Conservation (phyloP, 2,329 filamentous ascomycete genomes). For the Penicillium sp. region DNA sequence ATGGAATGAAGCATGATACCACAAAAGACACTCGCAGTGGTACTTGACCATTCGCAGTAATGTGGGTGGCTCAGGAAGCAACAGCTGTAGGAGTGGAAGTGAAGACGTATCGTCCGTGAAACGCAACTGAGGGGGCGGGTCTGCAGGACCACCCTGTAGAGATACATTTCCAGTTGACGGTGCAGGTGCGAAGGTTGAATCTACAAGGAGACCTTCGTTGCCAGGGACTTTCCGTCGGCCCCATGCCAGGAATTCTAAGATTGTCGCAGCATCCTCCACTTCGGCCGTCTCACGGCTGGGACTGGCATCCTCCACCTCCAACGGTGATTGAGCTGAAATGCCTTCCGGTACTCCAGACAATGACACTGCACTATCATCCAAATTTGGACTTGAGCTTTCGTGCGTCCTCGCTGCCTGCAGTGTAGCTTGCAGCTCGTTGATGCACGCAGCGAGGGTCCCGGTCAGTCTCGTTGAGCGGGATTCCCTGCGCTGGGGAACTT, state of each 20-base stretch:
- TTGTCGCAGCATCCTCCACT: slow-evolving; percentile 49
- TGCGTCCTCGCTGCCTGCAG: background rate
- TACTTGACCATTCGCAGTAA: background rate
- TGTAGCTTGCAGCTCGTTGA: background rate
- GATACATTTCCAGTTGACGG: background rate
- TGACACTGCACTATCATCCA: background rate
- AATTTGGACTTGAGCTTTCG: background rate
- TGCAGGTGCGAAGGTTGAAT: background rate
- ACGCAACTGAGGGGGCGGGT: background rate
- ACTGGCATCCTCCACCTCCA: background rate
- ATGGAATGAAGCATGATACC: background rate
- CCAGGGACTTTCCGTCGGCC: slow-evolving; percentile 34
- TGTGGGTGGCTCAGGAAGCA: background rate
- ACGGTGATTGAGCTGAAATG: background rate
- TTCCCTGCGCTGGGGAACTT: background rate
- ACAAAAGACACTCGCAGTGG: background rate
- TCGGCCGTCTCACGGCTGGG: slow-evolving; percentile 19
- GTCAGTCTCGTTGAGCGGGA: background rate
- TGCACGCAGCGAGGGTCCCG: background rate
- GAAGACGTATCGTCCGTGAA: background rate
- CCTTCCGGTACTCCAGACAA: background rate
- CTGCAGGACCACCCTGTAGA: background rate
- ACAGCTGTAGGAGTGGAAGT: background rate
- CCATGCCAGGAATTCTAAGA: slow-evolving; percentile 54
- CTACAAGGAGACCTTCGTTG: background rate